phyloP scores from a whole-genome alignment of 495 filamentous ascomycete species.

The Neurospora discreta region DNA sequence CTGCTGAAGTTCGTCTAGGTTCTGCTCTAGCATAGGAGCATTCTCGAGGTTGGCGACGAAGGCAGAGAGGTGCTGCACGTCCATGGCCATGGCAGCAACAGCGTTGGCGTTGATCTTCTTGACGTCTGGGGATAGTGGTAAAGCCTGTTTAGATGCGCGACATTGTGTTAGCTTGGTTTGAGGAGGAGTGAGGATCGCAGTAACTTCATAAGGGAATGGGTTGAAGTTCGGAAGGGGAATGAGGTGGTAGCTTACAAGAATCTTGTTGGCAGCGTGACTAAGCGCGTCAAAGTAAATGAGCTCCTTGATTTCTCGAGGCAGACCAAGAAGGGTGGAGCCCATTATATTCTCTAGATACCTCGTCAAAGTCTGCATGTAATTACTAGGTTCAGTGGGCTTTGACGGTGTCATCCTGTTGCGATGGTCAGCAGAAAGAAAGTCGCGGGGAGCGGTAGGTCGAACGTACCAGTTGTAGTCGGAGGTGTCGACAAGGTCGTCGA shows the following conservation, averaged over 20 bases:
- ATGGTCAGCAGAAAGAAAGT: not conserved
- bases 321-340: constrained; percentile 80
- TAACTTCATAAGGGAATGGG: not conserved
- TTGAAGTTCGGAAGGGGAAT: not conserved
- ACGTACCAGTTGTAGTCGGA: constrained; percentile 88
- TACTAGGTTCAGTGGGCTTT: constrained; percentile 59
- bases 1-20: constrained; percentile 86
- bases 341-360: constrained; percentile 93
- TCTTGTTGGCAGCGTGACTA: constrained; percentile 76
- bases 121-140: constrained; percentile 70
- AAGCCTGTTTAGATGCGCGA: constrained; percentile 35
- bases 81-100: constrained; percentile 64
- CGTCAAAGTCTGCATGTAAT: constrained; percentile 90
- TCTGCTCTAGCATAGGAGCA: constrained; percentile 64
- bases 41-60: constrained; percentile 80
- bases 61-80: constrained; percentile 68
- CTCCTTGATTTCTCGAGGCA: constrained; percentile 91
- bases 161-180: not conserved
- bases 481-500: constrained; percentile 92
- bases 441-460: not conserved
- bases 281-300: constrained; percentile 96
- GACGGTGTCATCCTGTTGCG: constrained; percentile 47
- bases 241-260: constrained; percentile 46
- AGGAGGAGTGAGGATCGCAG: not conserved
- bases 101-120: constrained; percentile 80